Percentiles rank a stretch among this genome's conserved stretches.
Evolutionary conservation across 805 yeast genomes (phyloP).

Genomic region (Kregervanrija delftensis): DNA sequence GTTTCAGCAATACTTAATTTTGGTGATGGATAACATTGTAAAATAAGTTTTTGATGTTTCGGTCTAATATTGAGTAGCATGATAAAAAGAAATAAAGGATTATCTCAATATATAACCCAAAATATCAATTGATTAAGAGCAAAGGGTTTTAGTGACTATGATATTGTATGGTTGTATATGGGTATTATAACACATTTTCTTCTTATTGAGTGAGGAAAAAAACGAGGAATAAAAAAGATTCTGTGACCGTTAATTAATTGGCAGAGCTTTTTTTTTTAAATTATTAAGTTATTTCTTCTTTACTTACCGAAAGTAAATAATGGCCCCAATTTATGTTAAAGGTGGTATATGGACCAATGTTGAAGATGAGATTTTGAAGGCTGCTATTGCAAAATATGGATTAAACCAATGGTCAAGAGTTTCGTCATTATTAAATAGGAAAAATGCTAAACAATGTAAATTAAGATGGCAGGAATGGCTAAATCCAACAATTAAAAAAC

Average conservation of each 20-base stretch:
- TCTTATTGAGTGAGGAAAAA: neutral
- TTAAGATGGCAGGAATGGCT: slow-evolving; percentile 90
- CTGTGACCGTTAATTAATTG: too few relatives aligned
- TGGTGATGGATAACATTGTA: slow-evolving; percentile 91
- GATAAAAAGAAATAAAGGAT: neutral
- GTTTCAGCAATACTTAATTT: slow-evolving; percentile 55
- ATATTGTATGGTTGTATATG: neutral
- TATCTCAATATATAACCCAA: neutral
- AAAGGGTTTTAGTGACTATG: neutral
- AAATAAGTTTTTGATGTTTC: slow-evolving; percentile 83
- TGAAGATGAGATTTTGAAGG: slow-evolving; percentile 79
- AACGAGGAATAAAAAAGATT: neutral
- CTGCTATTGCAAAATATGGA: slow-evolving; percentile 91
- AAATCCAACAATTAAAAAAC: slow-evolving; percentile 60
- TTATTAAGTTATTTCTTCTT: too few relatives aligned
- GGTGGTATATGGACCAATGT: slow-evolving; percentile 90
- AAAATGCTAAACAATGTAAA: slow-evolving; percentile 87
- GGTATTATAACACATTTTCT: neutral
- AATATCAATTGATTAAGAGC: neutral
- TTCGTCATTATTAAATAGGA: slow-evolving; percentile 75
- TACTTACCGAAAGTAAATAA: slow-evolving; percentile 9
- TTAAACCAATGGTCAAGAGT: slow-evolving; percentile 92
- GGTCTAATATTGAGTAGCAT: slow-evolving; percentile 30
- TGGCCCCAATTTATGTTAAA: slow-evolving; percentile 65
- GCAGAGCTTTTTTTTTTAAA: too few relatives aligned